These are phyloP conservation scores for Candida ficus DNA, from an alignment of 805 yeast species.

Conservation along the genomic window DNA sequence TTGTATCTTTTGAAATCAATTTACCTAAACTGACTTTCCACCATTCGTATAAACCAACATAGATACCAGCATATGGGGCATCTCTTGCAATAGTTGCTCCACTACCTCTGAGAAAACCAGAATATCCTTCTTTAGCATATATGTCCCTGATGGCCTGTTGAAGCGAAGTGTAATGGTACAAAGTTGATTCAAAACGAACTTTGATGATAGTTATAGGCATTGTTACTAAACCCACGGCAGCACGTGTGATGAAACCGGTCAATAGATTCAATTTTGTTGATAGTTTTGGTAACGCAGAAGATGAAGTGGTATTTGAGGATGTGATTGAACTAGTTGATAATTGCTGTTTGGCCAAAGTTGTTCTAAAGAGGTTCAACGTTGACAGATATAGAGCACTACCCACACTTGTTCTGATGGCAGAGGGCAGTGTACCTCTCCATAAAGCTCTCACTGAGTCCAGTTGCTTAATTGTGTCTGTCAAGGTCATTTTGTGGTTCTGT, in stretches of 20 bases:
- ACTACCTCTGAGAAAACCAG: slow-evolving; percentile 82
- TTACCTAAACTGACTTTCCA: slow-evolving; percentile 54
- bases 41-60: slow-evolving; percentile 79
- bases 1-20: slow-evolving; percentile 1
- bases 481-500: slow-evolving; percentile 38
- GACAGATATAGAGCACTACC: slow-evolving; percentile 89
- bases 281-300: slow-evolving; percentile 62
- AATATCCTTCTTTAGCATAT: slow-evolving; percentile 43
- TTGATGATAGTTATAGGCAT: slow-evolving; percentile 95
- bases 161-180: slow-evolving; percentile 65
- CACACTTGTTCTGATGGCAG: slow-evolving; percentile 81
- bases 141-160: slow-evolving; percentile 55
- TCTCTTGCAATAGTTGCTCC: slow-evolving; percentile 85
- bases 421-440: slow-evolving; percentile 94
- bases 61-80: slow-evolving; percentile 95
- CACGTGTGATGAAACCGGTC: slow-evolving; percentile 77
- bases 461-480: slow-evolving; percentile 31
- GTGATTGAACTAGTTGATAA: neutral
- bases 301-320: slow-evolving; percentile 9
- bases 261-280: slow-evolving; percentile 62
- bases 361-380: slow-evolving; percentile 58
- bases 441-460: slow-evolving; percentile 40
- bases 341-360: slow-evolving; percentile 34
- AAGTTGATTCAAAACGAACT: slow-evolving; percentile 80
- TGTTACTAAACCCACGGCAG: slow-evolving; percentile 75